Conservation (phyloP, 768 basidiomycete species). For the Fistulinella prunicolor region DNA sequence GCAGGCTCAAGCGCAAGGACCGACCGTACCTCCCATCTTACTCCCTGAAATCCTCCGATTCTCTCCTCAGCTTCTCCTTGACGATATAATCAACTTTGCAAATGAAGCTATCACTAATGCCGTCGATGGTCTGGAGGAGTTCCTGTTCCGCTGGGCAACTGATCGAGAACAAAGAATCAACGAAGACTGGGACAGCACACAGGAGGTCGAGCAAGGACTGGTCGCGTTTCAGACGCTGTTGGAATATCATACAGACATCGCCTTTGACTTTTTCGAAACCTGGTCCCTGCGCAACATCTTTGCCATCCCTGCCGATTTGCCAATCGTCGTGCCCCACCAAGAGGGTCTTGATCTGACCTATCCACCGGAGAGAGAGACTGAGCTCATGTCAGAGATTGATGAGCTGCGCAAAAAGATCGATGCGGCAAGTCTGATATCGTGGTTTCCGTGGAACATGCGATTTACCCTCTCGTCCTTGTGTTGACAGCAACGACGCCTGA, state of each 20-base stretch:
- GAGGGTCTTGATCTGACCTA: constrained; percentile 62
- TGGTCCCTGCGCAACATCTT: constrained; percentile 91
- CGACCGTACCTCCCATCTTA: constrained; percentile 24
- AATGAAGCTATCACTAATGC: constrained; percentile 77
- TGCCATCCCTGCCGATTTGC: constrained; percentile 63
- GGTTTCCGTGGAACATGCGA: neutral
- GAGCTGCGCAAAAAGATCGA: constrained; percentile 64
- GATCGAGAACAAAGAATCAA: constrained; percentile 48
- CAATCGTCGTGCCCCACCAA: constrained; percentile 76
- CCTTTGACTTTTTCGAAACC: constrained; percentile 88
- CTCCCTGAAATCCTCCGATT: constrained; percentile 68
- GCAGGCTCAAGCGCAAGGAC: too few relatives aligned
- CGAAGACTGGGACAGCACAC: constrained; percentile 55
- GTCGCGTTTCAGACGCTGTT: constrained; percentile 86
- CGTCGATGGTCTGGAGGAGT: constrained; percentile 77
- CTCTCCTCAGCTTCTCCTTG: constrained; percentile 78
- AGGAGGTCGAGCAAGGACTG: constrained; percentile 76
- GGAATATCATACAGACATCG: constrained; percentile 84
- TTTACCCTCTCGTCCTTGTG: constrained; percentile 9
- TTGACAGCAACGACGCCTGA: constrained; percentile 63
- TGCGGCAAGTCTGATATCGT: constrained; percentile 47
- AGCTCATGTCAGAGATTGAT: constrained; percentile 65
- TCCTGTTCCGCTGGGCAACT: constrained; percentile 72
- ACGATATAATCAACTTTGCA: constrained; percentile 82
- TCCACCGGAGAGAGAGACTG: constrained; percentile 55